Evolutionary conservation across 1,284 basidiomycete genomes (phyloP), one percentile per base, ranked within the genome.

Genomic region (Mycena citricolor): DNA sequence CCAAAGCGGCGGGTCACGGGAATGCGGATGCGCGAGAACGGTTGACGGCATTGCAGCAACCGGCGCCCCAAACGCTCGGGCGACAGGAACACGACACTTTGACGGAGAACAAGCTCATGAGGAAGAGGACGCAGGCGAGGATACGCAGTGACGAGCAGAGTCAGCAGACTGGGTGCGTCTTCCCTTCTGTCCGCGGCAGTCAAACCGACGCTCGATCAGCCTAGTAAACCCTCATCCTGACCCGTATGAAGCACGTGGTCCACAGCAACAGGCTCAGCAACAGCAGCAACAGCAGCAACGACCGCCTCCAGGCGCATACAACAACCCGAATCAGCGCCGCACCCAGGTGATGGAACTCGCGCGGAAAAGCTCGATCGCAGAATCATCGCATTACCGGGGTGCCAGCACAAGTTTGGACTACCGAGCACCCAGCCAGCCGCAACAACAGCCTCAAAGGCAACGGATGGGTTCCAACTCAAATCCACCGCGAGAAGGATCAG

Each of bases 1-100:
- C 63, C 11, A 67, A 68, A 64, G 92, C 93, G 0, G 72, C 81
- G 13, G 71, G 79, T n/a, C 83, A 90, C 44, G 89, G 86, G 7
- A 95, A 94, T 59, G 54, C 72, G 0, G 94, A 97, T 57, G 94
- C 94, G 0, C 59, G 63, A 2, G 81, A 85, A n/a, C 81, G 93
- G 2, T 70, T 97, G 13, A 60, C 68, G 1, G 90, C 86, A 0
- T 70, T 94, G 7, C 70, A 76, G 2, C 73, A 76, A 30, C 73
- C 83, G 0, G 42, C 37, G 67, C 70, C 0, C 76, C 83, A 0
- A 74, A 76, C 79, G 0, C 71, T 97, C 11, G 87, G 86, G 1
- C 72, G 92, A 17, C 71, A 79, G 34, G 86, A 95, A 49, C 91
- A 97, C 67, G 82, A 94, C 52, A 70, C 68, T 2, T 77, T 91